Conservation (phyloP, 164 flowering plant genomes). For the Pachysandra terminalis region DNA sequence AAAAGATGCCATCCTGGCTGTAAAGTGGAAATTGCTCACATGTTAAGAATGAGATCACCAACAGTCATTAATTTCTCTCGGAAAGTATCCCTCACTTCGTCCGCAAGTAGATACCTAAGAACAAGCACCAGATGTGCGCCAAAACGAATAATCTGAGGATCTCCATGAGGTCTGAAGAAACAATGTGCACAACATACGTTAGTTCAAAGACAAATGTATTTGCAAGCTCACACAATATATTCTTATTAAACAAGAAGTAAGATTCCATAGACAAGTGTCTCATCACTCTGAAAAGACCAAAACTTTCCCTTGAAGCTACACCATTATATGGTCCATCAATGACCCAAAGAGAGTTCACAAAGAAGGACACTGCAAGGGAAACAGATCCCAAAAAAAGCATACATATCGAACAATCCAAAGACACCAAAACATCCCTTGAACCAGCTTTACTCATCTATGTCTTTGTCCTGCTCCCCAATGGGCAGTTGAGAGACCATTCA, state of each 20-base stretch:
- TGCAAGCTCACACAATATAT: slow-evolving; percentile 1
- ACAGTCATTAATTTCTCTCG: slow-evolving; percentile 72
- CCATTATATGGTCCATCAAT: background rate
- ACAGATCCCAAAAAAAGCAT: background rate
- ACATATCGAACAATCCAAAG: background rate
- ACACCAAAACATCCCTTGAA: background rate
- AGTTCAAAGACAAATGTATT: background rate
- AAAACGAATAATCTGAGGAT: slow-evolving; percentile 95
- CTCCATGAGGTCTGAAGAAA: slow-evolving; percentile 80
- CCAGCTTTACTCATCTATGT: background rate
- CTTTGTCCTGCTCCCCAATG: background rate
- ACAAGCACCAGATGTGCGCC: slow-evolving; percentile 96
- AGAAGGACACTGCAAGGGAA: background rate
- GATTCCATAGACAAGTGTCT: background rate
- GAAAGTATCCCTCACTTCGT: slow-evolving; percentile 70
- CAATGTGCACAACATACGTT: background rate
- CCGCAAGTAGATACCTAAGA: slow-evolving; percentile 73
- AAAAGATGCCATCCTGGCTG: background rate
- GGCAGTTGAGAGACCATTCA: background rate
- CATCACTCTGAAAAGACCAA: background rate
- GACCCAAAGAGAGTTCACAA: background rate
- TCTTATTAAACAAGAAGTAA: background rate
- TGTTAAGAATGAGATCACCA: slow-evolving; percentile 87
- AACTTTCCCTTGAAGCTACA: background rate
- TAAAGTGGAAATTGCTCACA: slow-evolving; percentile 49